phyloP scores from a whole-genome alignment of 2,329 filamentous ascomycete genomes.

The Samsoniella hepiali region DNA sequence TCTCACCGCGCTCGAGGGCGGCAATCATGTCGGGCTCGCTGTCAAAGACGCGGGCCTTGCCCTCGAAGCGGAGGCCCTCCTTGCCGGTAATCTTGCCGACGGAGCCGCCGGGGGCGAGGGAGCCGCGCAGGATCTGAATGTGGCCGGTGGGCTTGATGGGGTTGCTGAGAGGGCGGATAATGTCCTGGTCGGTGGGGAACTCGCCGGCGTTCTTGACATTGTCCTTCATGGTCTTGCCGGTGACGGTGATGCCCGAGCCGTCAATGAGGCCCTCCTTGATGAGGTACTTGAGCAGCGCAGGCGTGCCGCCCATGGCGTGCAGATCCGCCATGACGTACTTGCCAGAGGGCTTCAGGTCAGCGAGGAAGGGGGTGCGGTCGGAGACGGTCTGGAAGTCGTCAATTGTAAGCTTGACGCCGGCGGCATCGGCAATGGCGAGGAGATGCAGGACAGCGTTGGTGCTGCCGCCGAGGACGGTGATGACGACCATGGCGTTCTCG shows the following conservation, averaged over 20 bases:
- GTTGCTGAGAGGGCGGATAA: slow-evolving; percentile 75
- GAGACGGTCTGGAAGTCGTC: slow-evolving; percentile 84
- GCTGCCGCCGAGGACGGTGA: slow-evolving; percentile 78
- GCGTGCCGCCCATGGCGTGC: slow-evolving; percentile 83
- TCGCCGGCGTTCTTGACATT: slow-evolving; percentile 75
- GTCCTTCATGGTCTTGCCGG: slow-evolving; percentile 83
- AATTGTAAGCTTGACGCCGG: slow-evolving; percentile 77
- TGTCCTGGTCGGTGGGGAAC: slow-evolving; percentile 71
- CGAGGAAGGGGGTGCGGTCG: slow-evolving; percentile 74
- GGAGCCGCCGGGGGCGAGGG: slow-evolving; percentile 81
- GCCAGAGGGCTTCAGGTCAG: slow-evolving; percentile 80
- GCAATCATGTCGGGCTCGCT: slow-evolving; percentile 79
- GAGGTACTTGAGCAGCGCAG: slow-evolving; percentile 82
- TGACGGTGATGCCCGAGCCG: slow-evolving; percentile 77
- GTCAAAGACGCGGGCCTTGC: slow-evolving; percentile 79
- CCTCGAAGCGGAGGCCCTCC: slow-evolving; percentile 79
- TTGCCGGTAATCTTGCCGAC: slow-evolving; percentile 97
- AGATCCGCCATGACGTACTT: slow-evolving; percentile 83
- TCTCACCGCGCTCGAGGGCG: slow-evolving; percentile 71
- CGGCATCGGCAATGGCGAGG: slow-evolving; percentile 78
- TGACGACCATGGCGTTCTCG: slow-evolving; percentile 79
- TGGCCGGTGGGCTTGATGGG: slow-evolving; percentile 82
- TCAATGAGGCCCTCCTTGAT: slow-evolving; percentile 79
- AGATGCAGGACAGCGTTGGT: slow-evolving; percentile 84
- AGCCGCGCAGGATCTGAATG: slow-evolving; percentile 82